A percentile compares a stretch with the other conserved stretches of the same genome.
phyloP scores from a whole-genome alignment of 1,284 basidiomycete genomes.

The Dichomitus squalens region DNA sequence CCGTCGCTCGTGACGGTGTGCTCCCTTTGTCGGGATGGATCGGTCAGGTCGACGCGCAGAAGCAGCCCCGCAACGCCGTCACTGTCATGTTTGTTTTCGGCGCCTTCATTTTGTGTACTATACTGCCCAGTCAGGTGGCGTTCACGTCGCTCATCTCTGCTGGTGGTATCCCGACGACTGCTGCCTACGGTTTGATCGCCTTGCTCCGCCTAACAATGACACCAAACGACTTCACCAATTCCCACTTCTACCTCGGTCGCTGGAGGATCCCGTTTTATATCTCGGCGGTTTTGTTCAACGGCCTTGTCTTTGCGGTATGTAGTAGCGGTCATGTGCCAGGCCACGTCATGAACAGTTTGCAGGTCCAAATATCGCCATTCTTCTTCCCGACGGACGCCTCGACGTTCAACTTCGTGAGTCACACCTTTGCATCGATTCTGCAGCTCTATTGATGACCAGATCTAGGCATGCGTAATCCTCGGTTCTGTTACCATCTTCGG shows the following conservation, averaged over 20 bases:
- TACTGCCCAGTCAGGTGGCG: slow-evolving; percentile 83
- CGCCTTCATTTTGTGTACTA: slow-evolving; percentile 74
- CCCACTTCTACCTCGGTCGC: slow-evolving; percentile 70
- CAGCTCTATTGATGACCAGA: not conserved
- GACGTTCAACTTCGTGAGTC: slow-evolving; percentile 79
- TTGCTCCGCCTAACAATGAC: slow-evolving; percentile 74
- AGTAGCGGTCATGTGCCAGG: not conserved
- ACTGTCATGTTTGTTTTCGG: slow-evolving; percentile 81
- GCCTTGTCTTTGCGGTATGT: slow-evolving; percentile 69
- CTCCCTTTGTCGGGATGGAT: slow-evolving; percentile 83
- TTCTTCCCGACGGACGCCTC: slow-evolving; percentile 74
- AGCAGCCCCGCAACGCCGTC: slow-evolving; percentile 81
- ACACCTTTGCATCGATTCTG: no score
- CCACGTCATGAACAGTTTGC: slow-evolving; percentile 1
- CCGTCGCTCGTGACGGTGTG: slow-evolving; percentile 87
- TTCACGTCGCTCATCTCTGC: slow-evolving; percentile 87
- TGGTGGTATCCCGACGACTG: slow-evolving; percentile 79
- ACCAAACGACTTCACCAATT: slow-evolving; percentile 70
- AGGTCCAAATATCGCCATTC: slow-evolving; percentile 83
- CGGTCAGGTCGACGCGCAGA: slow-evolving; percentile 63
- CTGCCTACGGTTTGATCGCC: slow-evolving; percentile 80
- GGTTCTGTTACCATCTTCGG: slow-evolving; percentile 78
- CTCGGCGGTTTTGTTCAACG: slow-evolving; percentile 70
- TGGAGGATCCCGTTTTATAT: slow-evolving; percentile 70
- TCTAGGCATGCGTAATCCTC: slow-evolving; percentile 77